Conservation (phyloP, 164 flowering plant genomes). For the Pachysandra terminalis region DNA sequence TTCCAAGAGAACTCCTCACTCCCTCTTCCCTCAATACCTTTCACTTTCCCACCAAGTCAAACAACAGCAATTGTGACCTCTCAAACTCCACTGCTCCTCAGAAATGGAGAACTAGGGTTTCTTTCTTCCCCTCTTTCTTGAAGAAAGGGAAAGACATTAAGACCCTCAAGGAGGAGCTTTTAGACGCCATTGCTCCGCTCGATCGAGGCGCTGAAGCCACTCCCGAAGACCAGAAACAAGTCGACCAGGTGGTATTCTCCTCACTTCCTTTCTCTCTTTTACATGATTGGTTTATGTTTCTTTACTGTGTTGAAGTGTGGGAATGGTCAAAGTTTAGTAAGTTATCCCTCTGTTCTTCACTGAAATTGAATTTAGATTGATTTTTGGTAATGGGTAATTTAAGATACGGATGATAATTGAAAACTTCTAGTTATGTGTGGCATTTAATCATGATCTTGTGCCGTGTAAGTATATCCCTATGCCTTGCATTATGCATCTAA, state of each 20-base stretch:
- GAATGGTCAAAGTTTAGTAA: too few species aligned
- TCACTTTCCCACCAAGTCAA: background rate
- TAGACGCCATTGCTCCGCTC: slow-evolving; percentile 63
- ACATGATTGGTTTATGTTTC: too few species aligned
- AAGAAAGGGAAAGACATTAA: slow-evolving; percentile 48
- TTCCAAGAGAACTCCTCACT: background rate
- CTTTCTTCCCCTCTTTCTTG: slow-evolving; percentile 75
- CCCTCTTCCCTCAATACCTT: background rate
- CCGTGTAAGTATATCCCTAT: too few species aligned
- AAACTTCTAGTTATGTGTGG: too few species aligned
- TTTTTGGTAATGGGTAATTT: too few species aligned
- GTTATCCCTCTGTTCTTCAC: too few species aligned
- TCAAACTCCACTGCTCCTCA: background rate
- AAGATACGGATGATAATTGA: too few species aligned
- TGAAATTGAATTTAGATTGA: too few species aligned
- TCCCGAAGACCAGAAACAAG: slow-evolving; percentile 55
- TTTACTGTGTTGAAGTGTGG: too few species aligned
- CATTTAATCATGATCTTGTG: too few species aligned
- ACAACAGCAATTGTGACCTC: background rate
- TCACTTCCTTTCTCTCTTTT: background rate
- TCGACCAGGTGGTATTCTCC: slow-evolving; percentile 48
- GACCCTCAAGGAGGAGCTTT: slow-evolving; percentile 65
- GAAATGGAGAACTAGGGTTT: slow-evolving; percentile 64
- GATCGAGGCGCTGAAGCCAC: slow-evolving; percentile 90
- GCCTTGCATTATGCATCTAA: too few species aligned